These are phyloP conservation scores for Globisporangium spiculum DNA, from an alignment of 352 stramenopile genomes.

Conservation along the genomic window DNA sequence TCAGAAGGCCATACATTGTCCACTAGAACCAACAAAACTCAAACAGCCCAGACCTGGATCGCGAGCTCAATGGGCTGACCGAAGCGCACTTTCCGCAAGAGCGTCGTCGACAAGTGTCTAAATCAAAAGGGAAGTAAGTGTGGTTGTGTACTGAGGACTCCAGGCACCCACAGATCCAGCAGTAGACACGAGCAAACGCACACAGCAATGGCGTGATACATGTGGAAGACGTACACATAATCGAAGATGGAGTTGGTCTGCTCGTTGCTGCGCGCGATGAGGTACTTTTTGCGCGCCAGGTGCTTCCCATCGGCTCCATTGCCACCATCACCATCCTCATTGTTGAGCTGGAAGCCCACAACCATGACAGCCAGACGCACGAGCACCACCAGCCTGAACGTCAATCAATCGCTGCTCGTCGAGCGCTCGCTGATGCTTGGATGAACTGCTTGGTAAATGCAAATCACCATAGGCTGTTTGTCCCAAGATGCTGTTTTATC, in stretches of 20 bases:
- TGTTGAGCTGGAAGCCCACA: slow-evolving; percentile 8
- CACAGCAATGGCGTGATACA: neutral
- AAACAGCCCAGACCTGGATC: slow-evolving; percentile 24
- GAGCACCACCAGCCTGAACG: neutral
- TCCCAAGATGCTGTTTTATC: neutral
- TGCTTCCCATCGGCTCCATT: neutral
- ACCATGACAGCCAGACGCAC: neutral
- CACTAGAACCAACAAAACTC: too few relatives aligned
- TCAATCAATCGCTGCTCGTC: neutral
- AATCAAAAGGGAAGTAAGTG: neutral
- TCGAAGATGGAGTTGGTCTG: slow-evolving; percentile 53
- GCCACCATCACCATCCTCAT: slow-evolving; percentile 10
- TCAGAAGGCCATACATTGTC: too few relatives aligned
- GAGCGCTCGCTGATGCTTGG: neutral
- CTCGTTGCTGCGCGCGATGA: slow-evolving; percentile 23
- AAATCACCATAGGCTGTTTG: neutral
- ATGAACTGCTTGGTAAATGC: neutral
- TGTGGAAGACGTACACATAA: slow-evolving; percentile 48
- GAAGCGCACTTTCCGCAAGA: slow-evolving; percentile 59
- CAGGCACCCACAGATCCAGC: too few relatives aligned
- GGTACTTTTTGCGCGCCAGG: slow-evolving; percentile 28
- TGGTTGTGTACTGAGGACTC: too few relatives aligned
- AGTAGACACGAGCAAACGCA: neutral
- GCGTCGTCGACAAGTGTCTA: slow-evolving; percentile 49
- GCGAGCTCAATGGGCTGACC: slow-evolving; percentile 47